Conservation (phyloP, 306 rosid species). For the Vachellia pachyceras region DNA sequence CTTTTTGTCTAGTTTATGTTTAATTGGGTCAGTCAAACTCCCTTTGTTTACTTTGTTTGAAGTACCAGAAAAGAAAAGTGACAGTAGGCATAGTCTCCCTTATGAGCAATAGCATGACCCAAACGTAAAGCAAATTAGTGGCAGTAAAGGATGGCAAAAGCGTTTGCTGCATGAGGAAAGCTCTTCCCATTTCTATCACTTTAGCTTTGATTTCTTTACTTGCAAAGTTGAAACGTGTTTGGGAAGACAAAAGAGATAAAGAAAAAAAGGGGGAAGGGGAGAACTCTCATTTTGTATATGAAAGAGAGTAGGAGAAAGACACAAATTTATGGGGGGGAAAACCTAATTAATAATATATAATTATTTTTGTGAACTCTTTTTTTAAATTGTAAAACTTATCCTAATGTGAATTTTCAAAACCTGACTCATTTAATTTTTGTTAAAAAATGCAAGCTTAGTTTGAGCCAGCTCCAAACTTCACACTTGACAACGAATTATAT, state of each 20-base stretch:
- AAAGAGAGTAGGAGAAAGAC: not conserved
- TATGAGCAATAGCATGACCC: constrained; percentile 15
- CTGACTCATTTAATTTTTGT: not conserved
- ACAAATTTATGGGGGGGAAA: too few species aligned
- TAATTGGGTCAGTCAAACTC: constrained; percentile 26
- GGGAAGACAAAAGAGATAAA: not conserved
- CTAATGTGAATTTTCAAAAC: not conserved
- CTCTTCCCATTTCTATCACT: constrained; percentile 34
- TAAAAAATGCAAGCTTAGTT: not conserved
- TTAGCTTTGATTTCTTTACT: constrained; percentile 21
- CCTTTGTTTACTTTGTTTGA: not conserved
- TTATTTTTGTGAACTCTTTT: too few species aligned
- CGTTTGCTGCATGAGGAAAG: constrained; percentile 26
- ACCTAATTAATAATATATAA: too few species aligned
- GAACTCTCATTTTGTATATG: not conserved
- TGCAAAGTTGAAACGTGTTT: not conserved
- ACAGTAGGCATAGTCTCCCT: not conserved
- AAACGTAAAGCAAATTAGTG: not conserved
- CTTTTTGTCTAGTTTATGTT: not conserved
- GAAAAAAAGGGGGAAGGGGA: not conserved
- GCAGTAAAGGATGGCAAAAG: constrained; percentile 26
- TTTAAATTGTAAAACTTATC: too few species aligned
- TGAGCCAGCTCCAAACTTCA: not conserved
- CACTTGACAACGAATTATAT: not conserved
- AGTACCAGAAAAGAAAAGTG: not conserved